Conservation (phyloP, 176 grass and related monocot genomes). For the Zoysia pacifica region DNA sequence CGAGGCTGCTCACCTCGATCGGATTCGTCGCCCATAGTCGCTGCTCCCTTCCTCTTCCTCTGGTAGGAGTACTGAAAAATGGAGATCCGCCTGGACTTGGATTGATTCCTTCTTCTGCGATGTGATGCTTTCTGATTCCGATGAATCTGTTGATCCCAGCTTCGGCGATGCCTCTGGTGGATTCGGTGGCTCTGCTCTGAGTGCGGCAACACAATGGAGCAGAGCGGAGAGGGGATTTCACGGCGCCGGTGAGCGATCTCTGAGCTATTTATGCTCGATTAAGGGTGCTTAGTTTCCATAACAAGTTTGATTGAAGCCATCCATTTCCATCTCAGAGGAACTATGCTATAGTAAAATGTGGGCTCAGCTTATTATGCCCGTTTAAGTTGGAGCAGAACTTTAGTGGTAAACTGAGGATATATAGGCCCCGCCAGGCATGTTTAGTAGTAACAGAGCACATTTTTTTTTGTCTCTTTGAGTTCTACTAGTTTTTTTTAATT, state of each 20-base stretch:
- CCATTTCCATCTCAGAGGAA: too few relatives aligned
- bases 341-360: too few relatives aligned
- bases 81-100: constrained; percentile 15
- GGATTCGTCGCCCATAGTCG: neutral
- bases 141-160: neutral
- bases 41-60: neutral
- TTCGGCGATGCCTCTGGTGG: neutral
- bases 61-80: neutral
- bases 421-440: too few relatives aligned
- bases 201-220: neutral
- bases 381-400: too few relatives aligned
- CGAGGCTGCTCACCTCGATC: neutral
- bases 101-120: neutral
- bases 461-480: too few relatives aligned
- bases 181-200: neutral
- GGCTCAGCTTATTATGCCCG: too few relatives aligned
- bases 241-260: constrained; percentile 15
- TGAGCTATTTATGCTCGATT: neutral
- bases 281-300: neutral
- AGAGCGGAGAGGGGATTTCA: neutral
- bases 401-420: too few relatives aligned
- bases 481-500: too few relatives aligned
- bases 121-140: constrained; percentile 1
- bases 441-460: too few relatives aligned
- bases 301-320: too few relatives aligned